Percentiles rank a stretch among this genome's conserved stretches.
phyloP scores from a whole-genome alignment of 2,329 filamentous ascomycete genomes.

The Xylaria hypoxylon region DNA sequence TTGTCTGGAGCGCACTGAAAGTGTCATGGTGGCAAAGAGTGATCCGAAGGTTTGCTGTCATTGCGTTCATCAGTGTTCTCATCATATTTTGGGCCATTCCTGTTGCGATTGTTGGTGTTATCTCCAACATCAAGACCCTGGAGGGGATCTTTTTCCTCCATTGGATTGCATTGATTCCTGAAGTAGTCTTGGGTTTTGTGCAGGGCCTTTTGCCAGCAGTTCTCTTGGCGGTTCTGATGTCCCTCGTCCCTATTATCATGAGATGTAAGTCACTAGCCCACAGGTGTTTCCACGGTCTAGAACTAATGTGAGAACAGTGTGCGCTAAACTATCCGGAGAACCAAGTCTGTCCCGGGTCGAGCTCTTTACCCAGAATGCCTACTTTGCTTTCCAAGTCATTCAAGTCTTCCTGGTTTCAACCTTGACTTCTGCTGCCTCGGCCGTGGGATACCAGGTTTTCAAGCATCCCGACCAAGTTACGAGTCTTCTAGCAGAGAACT shows the following conservation, averaged over 20 bases:
- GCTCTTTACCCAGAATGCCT: conserved; percentile 88
- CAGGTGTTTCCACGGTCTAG: background rate
- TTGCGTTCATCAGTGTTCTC: conserved; percentile 78
- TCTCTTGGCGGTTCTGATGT: conserved; percentile 84
- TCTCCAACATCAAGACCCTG: conserved; percentile 85
- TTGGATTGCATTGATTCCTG: conserved; percentile 79
- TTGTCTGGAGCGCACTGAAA: conserved; percentile 87
- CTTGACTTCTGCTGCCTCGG: conserved; percentile 81
- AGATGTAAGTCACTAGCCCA: conserved; percentile 65
- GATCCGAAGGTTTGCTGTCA: conserved; percentile 74
- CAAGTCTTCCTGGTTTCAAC: conserved; percentile 94
- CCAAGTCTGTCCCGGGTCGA: conserved; percentile 85
- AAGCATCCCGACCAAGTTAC: conserved; percentile 72
- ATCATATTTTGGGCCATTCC: conserved; percentile 88
- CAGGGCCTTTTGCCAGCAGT: conserved; percentile 86
- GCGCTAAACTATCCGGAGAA: conserved; percentile 83
- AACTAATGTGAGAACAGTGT: conserved; percentile 60
- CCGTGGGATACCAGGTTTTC: conserved; percentile 72
- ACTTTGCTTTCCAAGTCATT: conserved; percentile 90
- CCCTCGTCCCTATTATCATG: conserved; percentile 84
- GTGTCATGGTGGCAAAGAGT: conserved; percentile 90
- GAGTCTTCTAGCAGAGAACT: conserved; percentile 73
- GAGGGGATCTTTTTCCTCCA: conserved; percentile 72
- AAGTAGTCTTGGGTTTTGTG: conserved; percentile 80
- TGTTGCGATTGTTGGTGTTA: conserved; percentile 82